Evolutionary conservation across 2,329 filamentous ascomycete genomes (phyloP).

Genomic region (Akanthomyces muscarius): DNA sequence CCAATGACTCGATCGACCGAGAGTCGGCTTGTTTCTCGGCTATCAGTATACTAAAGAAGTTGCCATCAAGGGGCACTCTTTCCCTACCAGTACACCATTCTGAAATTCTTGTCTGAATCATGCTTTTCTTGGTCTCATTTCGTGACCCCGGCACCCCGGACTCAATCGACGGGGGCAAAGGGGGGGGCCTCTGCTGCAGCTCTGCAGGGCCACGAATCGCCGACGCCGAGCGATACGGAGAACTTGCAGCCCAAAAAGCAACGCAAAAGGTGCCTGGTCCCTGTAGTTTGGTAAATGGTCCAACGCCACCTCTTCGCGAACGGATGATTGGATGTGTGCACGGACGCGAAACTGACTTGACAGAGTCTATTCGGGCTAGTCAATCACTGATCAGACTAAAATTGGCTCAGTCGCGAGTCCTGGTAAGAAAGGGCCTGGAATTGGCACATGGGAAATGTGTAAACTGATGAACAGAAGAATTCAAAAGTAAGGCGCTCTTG

Average conservation of each 20-base stretch:
- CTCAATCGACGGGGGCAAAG: too few relatives aligned
- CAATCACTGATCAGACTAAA: background rate
- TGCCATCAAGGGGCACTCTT: too few relatives aligned
- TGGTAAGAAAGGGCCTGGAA: background rate
- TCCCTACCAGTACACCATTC: too few relatives aligned
- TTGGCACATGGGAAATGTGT: background rate
- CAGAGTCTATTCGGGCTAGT: background rate
- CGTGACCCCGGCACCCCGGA: too few relatives aligned
- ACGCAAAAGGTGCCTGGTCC: background rate
- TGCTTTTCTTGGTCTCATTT: too few relatives aligned
- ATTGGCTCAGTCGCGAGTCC: background rate
- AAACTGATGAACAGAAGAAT: background rate
- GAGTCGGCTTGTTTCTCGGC: too few relatives aligned
- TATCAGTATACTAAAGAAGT: too few relatives aligned
- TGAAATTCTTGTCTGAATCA: too few relatives aligned
- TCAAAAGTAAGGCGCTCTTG: too few relatives aligned
- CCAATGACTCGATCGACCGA: too few relatives aligned
- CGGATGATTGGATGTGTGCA: constrained; percentile 1
- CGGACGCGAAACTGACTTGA: background rate
- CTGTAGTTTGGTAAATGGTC: background rate
- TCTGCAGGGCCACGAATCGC: too few relatives aligned
- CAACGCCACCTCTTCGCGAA: background rate
- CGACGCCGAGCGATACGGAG: background rate
- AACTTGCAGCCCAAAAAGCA: background rate
- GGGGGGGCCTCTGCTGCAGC: too few relatives aligned